Evolutionary conservation across 148 eudicot species (phyloP).

Genomic region (Silene conica): DNA sequence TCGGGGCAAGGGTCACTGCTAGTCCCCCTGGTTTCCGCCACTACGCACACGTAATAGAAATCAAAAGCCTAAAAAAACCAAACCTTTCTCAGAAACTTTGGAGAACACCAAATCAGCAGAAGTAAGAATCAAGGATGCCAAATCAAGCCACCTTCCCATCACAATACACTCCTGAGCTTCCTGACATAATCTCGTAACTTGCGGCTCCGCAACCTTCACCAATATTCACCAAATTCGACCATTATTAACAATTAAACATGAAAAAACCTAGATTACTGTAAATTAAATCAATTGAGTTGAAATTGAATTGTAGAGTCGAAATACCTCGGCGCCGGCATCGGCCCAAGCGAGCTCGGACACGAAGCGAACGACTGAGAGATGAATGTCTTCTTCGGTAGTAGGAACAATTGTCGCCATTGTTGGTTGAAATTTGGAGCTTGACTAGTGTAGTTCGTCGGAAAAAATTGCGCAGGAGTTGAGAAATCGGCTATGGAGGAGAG

Average conservation of each 20-base stretch:
- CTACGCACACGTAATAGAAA: background rate
- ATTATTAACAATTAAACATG: background rate
- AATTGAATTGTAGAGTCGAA: background rate
- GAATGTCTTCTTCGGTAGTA: conserved; percentile 80
- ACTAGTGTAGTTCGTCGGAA: no score
- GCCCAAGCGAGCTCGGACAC: conserved; percentile 82
- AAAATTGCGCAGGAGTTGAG: no score
- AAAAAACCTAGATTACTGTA: background rate
- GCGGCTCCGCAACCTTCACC: conserved; percentile 67
- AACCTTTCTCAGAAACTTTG: conserved; percentile 82
- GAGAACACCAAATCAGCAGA: conserved; percentile 80
- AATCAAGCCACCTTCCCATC: conserved; percentile 66
- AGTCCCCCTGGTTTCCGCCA: no score
- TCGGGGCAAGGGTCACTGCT: no score
- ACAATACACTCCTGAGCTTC: conserved; percentile 80
- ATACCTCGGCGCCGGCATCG: conserved; percentile 95
- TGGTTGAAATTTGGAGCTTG: background rate
- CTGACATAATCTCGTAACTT: conserved; percentile 53
- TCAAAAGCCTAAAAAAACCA: background rate
- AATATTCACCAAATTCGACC: background rate
- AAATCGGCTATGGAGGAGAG: conserved; percentile 19
- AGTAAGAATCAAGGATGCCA: conserved; percentile 70
- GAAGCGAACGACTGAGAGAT: conserved; percentile 76
- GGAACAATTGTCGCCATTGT: conserved; percentile 87
- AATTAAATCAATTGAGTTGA: background rate